Evolutionary conservation across 2,329 filamentous ascomycete genomes (phyloP), one percentile per base, ranked within the genome.

Genomic region (Phialocephala subalpina): DNA sequence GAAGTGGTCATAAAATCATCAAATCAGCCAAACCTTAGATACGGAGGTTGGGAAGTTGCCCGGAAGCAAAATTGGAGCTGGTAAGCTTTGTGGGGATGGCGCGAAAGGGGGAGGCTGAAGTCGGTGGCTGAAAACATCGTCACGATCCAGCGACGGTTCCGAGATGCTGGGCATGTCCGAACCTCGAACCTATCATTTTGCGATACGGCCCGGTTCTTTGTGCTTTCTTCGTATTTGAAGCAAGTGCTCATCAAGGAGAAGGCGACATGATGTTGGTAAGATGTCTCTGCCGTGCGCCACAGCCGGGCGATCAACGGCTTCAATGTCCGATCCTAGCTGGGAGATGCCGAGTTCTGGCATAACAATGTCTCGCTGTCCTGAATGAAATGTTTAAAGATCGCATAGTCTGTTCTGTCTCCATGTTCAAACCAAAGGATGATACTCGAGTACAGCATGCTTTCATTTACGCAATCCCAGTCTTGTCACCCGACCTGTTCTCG

Each of bases 401-500:
- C 4, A 33, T 33, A 5, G 4, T 33, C 29, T 33, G 29, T 33
- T 49, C 3, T 33, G 4, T 35, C 35, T 56, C 27, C 8, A 33
- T 35, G 5, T 56, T 35, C 27, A 4, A 29, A 29, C 25, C n/a
- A n/a, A 29, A 18, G 14, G 25, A 33, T 2, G 12, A 49, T 29
- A 29, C n/a, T n/a, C n/a, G n/a, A n/a, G n/a, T n/a, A n/a, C 6
- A 14, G 14, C 36, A 7, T 45, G 5, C 2, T 40, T 40, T 33
- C 14, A 57, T 53, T 58, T 65, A 69, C 52, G 73, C 57, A 62
- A 76, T 74, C 11, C 72, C 73, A 14, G 58, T 69, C 56, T 72
- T 73, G 56, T 75, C 67, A 45, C 71, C 71, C 1, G 70, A 64
- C 16, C 70, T 63, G 61, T 72, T 69, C 64, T 73, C 68, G 56